phyloP scores from a whole-genome alignment of 805 yeast species.

The Schizosaccharomyces pombe region DNA sequence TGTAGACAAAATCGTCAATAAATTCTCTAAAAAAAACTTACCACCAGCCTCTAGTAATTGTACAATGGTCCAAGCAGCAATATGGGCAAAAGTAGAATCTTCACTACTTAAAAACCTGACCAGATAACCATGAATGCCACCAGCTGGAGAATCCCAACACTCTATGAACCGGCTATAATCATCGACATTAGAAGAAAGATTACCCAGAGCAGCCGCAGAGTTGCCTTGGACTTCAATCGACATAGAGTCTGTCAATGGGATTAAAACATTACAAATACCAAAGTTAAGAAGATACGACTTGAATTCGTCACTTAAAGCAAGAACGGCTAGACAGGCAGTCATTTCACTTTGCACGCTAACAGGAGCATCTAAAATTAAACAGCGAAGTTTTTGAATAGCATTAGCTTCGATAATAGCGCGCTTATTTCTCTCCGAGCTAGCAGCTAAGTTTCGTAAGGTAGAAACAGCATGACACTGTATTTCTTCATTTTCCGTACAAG shows the following conservation, averaged over 20 bases:
- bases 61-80: conserved; percentile 88
- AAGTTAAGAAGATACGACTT: conserved; percentile 63
- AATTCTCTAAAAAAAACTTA: neutral
- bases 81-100: conserved; percentile 89
- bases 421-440: conserved; percentile 80
- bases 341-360: conserved; percentile 86
- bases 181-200: conserved; percentile 70
- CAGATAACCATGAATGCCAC: conserved; percentile 70
- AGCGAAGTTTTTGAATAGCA: conserved; percentile 81
- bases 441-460: conserved; percentile 84
- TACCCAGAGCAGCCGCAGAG: conserved; percentile 94
- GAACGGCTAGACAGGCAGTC: conserved; percentile 87
- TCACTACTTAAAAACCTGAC: conserved; percentile 56
- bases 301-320: conserved; percentile 87
- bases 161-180: conserved; percentile 59
- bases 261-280: conserved; percentile 65
- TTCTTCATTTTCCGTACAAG: conserved; percentile 49
- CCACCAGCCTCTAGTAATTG: conserved; percentile 63
- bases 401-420: conserved; percentile 81
- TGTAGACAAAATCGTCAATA: no score
- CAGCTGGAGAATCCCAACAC: conserved; percentile 56
- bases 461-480: conserved; percentile 97
- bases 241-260: conserved; percentile 69
- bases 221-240: conserved; percentile 94
- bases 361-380: conserved; percentile 65